Percentiles rank a stretch among this genome's conserved stretches.
Conservation (phyloP, 768 basidiomycete genomes). For the Mrakia frigida region DNA sequence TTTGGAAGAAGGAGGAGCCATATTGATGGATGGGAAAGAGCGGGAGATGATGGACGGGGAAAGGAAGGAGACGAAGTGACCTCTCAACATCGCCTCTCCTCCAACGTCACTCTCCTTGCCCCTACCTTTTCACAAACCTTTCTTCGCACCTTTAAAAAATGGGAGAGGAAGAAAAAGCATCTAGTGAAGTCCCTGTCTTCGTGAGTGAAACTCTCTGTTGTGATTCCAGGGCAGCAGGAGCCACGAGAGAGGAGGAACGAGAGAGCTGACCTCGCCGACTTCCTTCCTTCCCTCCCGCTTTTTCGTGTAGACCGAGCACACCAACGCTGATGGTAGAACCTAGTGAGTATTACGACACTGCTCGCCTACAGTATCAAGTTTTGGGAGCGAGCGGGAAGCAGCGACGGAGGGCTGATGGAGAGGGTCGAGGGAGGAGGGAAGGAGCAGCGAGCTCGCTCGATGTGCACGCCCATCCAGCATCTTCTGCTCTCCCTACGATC, state of each 20-base stretch:
- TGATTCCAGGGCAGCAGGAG: neutral
- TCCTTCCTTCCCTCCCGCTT: neutral
- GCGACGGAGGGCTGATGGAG: neutral
- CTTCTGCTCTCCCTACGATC: neutral
- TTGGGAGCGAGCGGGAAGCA: too few relatives aligned
- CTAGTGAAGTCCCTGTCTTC: too few relatives aligned
- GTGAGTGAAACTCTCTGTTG: too few relatives aligned
- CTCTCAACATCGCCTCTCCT: too few relatives aligned
- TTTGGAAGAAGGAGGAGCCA: too few relatives aligned
- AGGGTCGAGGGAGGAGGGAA: neutral
- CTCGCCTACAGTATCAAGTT: neutral
- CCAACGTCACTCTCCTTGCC: too few relatives aligned
- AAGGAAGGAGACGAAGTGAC: too few relatives aligned
- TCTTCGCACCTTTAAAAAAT: too few relatives aligned
- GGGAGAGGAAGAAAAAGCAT: too few relatives aligned
- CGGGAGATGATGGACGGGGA: too few relatives aligned
- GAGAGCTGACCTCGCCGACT: neutral
- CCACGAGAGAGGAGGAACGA: neutral
- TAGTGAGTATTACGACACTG: constrained; percentile 52
- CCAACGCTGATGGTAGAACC: constrained; percentile 91
- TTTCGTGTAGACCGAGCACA: constrained; percentile 63
- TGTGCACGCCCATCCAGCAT: neutral
- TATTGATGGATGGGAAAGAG: too few relatives aligned
- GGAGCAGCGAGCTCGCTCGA: neutral
- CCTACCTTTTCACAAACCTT: too few relatives aligned